These are phyloP conservation scores for Colletotrichum theobromicola DNA, from an alignment of 2,329 filamentous ascomycete species.

Conservation along the genomic window DNA sequence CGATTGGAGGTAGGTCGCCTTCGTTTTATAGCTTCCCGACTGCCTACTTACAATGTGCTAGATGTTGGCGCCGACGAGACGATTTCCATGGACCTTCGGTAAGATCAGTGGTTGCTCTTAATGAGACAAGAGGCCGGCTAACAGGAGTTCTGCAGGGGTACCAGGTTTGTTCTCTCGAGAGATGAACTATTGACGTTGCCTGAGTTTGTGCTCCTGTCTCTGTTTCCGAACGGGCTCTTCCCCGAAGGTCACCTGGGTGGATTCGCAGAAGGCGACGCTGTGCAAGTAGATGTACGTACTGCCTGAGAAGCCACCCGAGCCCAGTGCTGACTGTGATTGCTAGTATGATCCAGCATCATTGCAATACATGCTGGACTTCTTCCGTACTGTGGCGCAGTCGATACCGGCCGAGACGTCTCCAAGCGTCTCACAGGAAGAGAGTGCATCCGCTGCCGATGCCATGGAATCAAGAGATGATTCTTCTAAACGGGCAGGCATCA, in stretches of 20 bases:
- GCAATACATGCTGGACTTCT: conserved; percentile 99
- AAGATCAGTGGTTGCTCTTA: conserved; percentile 33
- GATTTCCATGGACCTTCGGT: conserved; percentile 94
- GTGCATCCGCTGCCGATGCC: conserved; percentile 72
- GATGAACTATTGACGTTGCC: conserved; percentile 95
- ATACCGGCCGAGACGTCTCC: conserved; percentile 80
- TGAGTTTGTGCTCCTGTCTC: conserved; percentile 95
- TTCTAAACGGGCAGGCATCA: conserved; percentile 93
- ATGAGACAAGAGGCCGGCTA: not conserved
- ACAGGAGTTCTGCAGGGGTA: conserved; percentile 68
- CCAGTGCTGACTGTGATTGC: conserved; percentile 6
- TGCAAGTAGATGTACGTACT: conserved; percentile 91
- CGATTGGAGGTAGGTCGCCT: conserved; percentile 75
- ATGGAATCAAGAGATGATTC: conserved; percentile 74
- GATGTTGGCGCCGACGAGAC: conserved; percentile 91
- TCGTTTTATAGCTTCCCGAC: not conserved
- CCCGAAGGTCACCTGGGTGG: conserved; percentile 95
- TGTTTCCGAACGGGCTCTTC: conserved; percentile 98
- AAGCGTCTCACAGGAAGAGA: conserved; percentile 66
- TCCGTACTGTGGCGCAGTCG: conserved; percentile 94
- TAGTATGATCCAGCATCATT: conserved; percentile 97
- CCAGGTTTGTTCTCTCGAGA: conserved; percentile 89
- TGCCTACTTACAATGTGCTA: conserved; percentile 32
- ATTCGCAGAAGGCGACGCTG: conserved; percentile 90
- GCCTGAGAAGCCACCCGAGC: not conserved